Conservation (phyloP, 2,329 filamentous ascomycete genomes). For the Colletotrichum eleusines region DNA sequence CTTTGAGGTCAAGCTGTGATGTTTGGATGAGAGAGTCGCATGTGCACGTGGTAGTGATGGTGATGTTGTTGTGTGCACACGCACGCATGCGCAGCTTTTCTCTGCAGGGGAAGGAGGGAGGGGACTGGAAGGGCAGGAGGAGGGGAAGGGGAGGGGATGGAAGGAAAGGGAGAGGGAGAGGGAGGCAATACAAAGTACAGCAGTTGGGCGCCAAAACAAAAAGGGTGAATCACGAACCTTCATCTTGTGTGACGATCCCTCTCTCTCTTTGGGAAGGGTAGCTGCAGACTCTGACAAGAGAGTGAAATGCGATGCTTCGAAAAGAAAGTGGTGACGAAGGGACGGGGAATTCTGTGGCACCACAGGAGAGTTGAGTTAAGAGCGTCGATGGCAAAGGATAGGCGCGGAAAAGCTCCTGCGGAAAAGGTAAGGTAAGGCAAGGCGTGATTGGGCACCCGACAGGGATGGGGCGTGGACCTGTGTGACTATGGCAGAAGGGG, state of each 20-base stretch:
- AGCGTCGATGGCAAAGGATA: conserved; percentile 11
- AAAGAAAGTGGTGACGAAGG: conserved; percentile 25
- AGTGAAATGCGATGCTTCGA: conserved; percentile 24
- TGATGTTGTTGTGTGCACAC: conserved; percentile 3
- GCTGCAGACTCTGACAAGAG: conserved; percentile 9
- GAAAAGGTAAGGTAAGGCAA: conserved; percentile 1
- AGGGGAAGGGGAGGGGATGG: conserved; percentile 6
- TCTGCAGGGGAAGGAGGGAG: conserved; percentile 5
- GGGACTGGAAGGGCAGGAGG: conserved; percentile 21
- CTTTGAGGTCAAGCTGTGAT: neutral
- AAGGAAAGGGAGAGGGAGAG: conserved; percentile 8
- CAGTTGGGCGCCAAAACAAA: conserved; percentile 28
- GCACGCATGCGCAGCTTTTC: neutral
- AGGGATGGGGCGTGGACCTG: conserved; percentile 27
- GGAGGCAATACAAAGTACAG: neutral
- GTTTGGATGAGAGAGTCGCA: conserved; percentile 8
- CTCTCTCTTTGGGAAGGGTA: conserved; percentile 20
- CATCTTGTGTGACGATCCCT: conserved; percentile 42
- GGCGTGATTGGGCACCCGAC: conserved; percentile 28
- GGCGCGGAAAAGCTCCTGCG: conserved; percentile 21
- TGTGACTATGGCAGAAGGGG: neutral
- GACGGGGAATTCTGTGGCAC: conserved; percentile 25
- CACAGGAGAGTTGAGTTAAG: conserved; percentile 28
- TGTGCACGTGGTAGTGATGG: conserved; percentile 11
- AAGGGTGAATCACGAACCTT: conserved; percentile 41